phyloP scores from a whole-genome alignment of 768 basidiomycete genomes.

The Favolaschia claudopus region DNA sequence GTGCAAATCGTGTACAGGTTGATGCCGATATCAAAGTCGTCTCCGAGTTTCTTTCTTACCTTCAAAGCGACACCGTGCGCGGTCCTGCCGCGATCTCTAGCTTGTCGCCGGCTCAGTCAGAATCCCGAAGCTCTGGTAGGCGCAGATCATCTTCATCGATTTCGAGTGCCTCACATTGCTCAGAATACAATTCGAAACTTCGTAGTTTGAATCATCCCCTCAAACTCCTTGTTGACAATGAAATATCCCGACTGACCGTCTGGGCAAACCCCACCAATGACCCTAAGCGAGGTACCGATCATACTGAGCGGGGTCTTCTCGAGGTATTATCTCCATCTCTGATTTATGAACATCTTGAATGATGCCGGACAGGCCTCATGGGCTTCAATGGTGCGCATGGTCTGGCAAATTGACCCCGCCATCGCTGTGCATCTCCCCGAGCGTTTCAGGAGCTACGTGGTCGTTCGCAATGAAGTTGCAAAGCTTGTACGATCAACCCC shows the following conservation, averaged over 20 bases:
- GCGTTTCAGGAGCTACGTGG: slow-evolving; percentile 74
- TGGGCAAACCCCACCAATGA: slow-evolving; percentile 93
- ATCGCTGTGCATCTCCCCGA: slow-evolving; percentile 87
- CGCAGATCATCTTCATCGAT: not conserved
- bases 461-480: slow-evolving; percentile 74
- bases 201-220: slow-evolving; percentile 77
- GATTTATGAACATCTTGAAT: not conserved
- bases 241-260: slow-evolving; percentile 83
- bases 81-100: slow-evolving; percentile 68
- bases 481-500: slow-evolving; percentile 79
- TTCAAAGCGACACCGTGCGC: slow-evolving; percentile 77
- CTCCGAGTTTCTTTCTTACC: slow-evolving; percentile 80
- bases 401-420: slow-evolving; percentile 86
- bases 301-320: slow-evolving; percentile 62
- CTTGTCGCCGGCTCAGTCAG: slow-evolving; percentile 58
- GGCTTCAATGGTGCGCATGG: slow-evolving; percentile 69
- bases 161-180: slow-evolving; percentile 2
- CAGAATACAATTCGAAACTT: slow-evolving; percentile 68
- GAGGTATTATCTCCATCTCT: slow-evolving; percentile 56
- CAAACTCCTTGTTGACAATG: slow-evolving; percentile 88
- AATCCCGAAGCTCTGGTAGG: slow-evolving; percentile 52
- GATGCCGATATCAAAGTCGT: slow-evolving; percentile 89
- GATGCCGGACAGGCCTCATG: slow-evolving; percentile 59
- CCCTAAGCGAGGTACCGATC: slow-evolving; percentile 68
- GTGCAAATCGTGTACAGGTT: slow-evolving; percentile 91